Evolutionary conservation across 1,284 basidiomycete genomes (phyloP).

Genomic region (Sanghuangporus baumii): DNA sequence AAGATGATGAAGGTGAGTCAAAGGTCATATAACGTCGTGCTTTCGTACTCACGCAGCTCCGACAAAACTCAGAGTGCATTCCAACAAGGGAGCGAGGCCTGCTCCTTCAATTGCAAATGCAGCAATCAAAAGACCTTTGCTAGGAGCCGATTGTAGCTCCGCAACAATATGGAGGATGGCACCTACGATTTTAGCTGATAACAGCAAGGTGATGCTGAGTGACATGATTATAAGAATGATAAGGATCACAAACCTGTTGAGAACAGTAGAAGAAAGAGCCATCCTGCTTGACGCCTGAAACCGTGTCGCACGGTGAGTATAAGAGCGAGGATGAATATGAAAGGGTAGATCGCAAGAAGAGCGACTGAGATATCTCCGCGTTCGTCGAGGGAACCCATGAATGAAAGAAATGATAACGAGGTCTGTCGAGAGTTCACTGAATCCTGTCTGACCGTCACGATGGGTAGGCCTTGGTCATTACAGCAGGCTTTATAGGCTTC

Average conservation of each 20-base stretch:
- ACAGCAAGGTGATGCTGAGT: conserved; percentile 7
- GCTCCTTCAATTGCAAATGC: conserved; percentile 51
- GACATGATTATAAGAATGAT: not conserved
- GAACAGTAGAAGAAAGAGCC: conserved; percentile 54
- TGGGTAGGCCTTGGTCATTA: too few relatives aligned
- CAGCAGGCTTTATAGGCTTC: not conserved
- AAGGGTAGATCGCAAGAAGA: conserved; percentile 49
- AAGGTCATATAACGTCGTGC: too few relatives aligned
- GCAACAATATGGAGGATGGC: conserved; percentile 50
- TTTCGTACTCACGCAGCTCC: conserved; percentile 47
- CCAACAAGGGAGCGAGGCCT: conserved; percentile 46
- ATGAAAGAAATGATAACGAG: too few relatives aligned
- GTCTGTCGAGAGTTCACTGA: too few relatives aligned
- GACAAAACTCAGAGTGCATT: conserved; percentile 54
- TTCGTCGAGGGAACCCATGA: conserved; percentile 11
- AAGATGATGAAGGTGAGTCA: conserved; percentile 1
- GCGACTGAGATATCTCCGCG: conserved; percentile 49
- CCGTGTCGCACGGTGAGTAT: conserved; percentile 45
- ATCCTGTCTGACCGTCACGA: too few relatives aligned
- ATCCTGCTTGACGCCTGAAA: conserved; percentile 50
- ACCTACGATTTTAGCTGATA: conserved; percentile 50
- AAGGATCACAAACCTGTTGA: conserved; percentile 35
- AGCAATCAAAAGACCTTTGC: conserved; percentile 40
- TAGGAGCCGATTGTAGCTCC: conserved; percentile 33
- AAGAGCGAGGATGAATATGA: conserved; percentile 40